Evolutionary conservation across 768 basidiomycete genomes (phyloP).

Genomic region (Termitomyces sp.): DNA sequence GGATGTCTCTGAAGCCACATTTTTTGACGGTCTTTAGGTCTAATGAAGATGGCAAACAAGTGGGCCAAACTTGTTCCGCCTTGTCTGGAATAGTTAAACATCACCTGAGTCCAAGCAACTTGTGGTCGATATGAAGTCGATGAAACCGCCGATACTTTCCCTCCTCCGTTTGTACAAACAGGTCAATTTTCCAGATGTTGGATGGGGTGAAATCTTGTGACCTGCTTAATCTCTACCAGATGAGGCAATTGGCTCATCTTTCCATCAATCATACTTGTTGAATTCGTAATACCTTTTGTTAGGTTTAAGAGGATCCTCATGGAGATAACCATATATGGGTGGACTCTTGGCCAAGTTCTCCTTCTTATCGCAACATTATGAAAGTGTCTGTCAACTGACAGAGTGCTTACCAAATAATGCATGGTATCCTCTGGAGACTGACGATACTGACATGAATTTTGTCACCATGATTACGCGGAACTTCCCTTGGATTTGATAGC

Average conservation of each 20-base stretch:
- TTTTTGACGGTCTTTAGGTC: slow-evolving; percentile 60
- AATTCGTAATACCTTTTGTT: background rate
- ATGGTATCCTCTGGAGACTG: background rate
- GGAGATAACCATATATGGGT: background rate
- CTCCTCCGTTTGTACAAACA: background rate
- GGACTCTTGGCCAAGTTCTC: background rate
- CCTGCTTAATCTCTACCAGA: background rate
- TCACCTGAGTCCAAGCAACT: background rate
- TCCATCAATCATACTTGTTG: background rate
- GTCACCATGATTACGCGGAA: background rate
- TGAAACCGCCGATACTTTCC: background rate
- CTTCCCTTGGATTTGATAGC: background rate
- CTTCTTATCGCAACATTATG: background rate
- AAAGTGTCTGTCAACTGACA: background rate
- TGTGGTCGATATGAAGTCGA: background rate
- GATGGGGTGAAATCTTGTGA: background rate
- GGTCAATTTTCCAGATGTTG: background rate
- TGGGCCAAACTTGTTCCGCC: background rate
- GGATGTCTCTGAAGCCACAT: slow-evolving; percentile 46
- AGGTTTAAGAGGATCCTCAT: no score
- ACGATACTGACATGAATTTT: background rate
- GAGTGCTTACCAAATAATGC: background rate
- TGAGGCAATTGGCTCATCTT: background rate
- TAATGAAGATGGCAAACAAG: background rate
- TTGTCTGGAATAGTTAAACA: background rate